Base-by-base conservation (phyloP, 2,329 filamentous ascomycete genomes). In the Beauveria caledonica region DNA sequence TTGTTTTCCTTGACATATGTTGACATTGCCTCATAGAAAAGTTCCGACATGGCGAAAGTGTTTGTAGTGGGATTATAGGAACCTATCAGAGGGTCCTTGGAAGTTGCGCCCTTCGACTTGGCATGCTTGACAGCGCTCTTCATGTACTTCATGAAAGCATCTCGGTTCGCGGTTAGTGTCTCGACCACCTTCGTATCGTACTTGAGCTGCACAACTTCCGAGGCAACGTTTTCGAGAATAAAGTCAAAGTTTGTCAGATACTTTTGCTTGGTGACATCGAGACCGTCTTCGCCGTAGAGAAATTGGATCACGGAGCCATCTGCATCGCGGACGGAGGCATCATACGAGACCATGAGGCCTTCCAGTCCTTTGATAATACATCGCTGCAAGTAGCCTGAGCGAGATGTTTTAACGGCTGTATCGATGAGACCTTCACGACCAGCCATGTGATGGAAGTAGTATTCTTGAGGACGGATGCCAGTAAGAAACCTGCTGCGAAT, bases 281-380 rank as follows among this genome's bases (percentile, higher is more conserved):
- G 80, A 39, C 93, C 94, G 69, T 99, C 94, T 73, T 99, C 94
- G 62, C 94, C 94, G 70, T 97, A 99, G 36, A 99, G 74, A 74
- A 99, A 97, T 71, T 99, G 94, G 3, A 99, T 83, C 68, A 99
- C 83, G 2, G 89, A 90, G 25, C 95, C 95, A 71, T 99, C 95
- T 0, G 93, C 87, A 68, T 99, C 93, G 64, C 94, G 86, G 17
- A 99, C 94, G 1, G 92, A 95, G 9, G 88, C 92, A 69, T 99
- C 94, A 71, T 99, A 97, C 63, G 92, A 86, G 2, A 96, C 92
- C 68, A 86, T 88, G 48, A 97, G 80, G 4, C 94, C 94, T 74
- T 99, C 94, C 89, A 99, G 95, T 63, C 94, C 94, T 78, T 99
- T 99, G 77, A 99, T 95, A 64, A 99, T 82, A 81, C 94, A 99